These are phyloP conservation scores for Acorus gramineus DNA, from an alignment of 106 monocot species.

Conservation along the genomic window DNA sequence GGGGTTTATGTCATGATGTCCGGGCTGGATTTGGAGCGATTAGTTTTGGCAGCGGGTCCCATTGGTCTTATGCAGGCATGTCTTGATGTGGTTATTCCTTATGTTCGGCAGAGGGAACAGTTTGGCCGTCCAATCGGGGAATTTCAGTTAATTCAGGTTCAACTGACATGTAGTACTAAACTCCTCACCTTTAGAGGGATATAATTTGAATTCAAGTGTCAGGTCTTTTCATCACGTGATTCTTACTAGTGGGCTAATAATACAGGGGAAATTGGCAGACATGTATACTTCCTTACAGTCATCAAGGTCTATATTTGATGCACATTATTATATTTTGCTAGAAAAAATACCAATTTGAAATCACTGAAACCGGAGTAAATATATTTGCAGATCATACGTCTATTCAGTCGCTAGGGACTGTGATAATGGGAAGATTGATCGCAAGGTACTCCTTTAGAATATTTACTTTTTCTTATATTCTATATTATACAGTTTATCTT, in stretches of 20 bases:
- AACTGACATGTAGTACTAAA: neutral
- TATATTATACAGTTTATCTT: too few relatives aligned
- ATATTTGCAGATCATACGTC: conserved; percentile 63
- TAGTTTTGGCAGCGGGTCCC: conserved; percentile 89
- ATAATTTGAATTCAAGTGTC: too few relatives aligned
- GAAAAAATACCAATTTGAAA: too few relatives aligned
- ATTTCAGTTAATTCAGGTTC: conserved; percentile 94
- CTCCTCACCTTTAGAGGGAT: too few relatives aligned
- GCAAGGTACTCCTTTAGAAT: conserved; percentile 40
- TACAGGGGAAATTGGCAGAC: conserved; percentile 92
- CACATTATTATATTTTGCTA: too few relatives aligned
- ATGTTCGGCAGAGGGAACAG: conserved; percentile 88
- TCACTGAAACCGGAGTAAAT: too few relatives aligned
- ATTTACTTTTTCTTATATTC: too few relatives aligned
- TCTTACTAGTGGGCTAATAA: neutral
- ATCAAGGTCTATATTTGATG: conserved; percentile 36
- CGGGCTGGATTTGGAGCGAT: conserved; percentile 92
- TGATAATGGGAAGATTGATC: conserved; percentile 77
- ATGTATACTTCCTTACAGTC: conserved; percentile 98
- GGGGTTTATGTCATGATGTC: conserved; percentile 99
- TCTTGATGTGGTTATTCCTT: conserved; percentile 79
- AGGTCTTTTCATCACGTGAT: too few relatives aligned
- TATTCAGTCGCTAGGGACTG: conserved; percentile 96
- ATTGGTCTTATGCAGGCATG: conserved; percentile 97
- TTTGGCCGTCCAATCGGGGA: conserved; percentile 95